phyloP scores from a whole-genome alignment of 495 filamentous ascomycete species.

The Hypoxylon cercidicola region DNA sequence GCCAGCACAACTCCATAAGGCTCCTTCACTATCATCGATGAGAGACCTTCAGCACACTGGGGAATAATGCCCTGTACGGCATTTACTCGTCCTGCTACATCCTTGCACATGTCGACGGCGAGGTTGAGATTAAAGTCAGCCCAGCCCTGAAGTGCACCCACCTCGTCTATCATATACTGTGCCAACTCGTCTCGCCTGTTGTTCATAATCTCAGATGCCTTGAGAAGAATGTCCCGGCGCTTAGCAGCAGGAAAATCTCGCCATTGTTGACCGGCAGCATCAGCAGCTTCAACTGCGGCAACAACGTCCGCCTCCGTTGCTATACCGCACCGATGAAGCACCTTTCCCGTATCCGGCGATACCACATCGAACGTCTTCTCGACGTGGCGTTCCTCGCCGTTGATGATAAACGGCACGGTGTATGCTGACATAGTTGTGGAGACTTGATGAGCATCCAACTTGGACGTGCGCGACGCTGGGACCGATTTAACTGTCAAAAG shows the following conservation, averaged over 20 bases:
- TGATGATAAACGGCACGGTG: slow-evolving; percentile 76
- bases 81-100: slow-evolving; percentile 75
- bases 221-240: slow-evolving; percentile 77
- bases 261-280: slow-evolving; percentile 78
- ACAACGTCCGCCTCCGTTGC: slow-evolving; percentile 71
- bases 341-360: slow-evolving; percentile 70
- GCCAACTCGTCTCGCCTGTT: slow-evolving; percentile 70
- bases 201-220: slow-evolving; percentile 74
- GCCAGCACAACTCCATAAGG: slow-evolving; percentile 83
- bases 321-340: slow-evolving; percentile 68
- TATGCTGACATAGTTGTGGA: slow-evolving; percentile 40
- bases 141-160: slow-evolving; percentile 65
- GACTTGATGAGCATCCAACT: slow-evolving; percentile 15
- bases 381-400: slow-evolving; percentile 71
- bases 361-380: slow-evolving; percentile 72
- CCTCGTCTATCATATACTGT: slow-evolving; percentile 74
- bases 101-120: slow-evolving; percentile 69
- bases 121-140: slow-evolving; percentile 71
- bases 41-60: slow-evolving; percentile 60
- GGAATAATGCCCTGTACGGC: slow-evolving; percentile 72
- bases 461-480: slow-evolving; percentile 4
- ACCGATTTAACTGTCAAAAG: slow-evolving; percentile 19
- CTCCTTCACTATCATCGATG: slow-evolving; percentile 80
- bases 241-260: slow-evolving; percentile 65
- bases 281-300: slow-evolving; percentile 70